Percentiles rank a stretch among this genome's conserved stretches.
These are phyloP conservation scores for Ogataea ramenticola DNA, from an alignment of 805 yeast genomes.

Conservation along the genomic window DNA sequence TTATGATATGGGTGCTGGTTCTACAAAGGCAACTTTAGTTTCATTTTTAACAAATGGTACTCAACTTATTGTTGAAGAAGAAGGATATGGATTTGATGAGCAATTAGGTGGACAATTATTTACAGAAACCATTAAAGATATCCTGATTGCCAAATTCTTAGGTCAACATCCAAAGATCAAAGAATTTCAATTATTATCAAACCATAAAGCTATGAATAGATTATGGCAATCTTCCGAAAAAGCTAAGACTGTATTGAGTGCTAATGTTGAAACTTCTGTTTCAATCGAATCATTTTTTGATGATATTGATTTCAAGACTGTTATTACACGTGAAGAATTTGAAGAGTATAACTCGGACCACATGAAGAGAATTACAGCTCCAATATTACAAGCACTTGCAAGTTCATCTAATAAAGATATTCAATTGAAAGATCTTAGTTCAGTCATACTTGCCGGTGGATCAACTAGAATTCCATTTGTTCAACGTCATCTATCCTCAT, in stretches of 20 bases:
- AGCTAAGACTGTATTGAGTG: conserved; percentile 80
- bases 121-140: conserved; percentile 55
- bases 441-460: conserved; percentile 85
- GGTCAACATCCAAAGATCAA: conserved; percentile 32
- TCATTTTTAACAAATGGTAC: conserved; percentile 42
- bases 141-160: conserved; percentile 55
- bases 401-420: conserved; percentile 19
- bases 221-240: conserved; percentile 82
- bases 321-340: conserved; percentile 72
- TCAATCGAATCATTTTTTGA: conserved; percentile 68
- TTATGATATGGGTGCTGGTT: conserved; percentile 91
- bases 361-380: conserved; percentile 39
- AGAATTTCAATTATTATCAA: conserved; percentile 31
- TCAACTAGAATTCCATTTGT: conserved; percentile 86
- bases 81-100: conserved; percentile 65
- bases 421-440: conserved; percentile 23
- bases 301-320: conserved; percentile 66
- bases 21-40: conserved; percentile 81
- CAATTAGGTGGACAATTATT: conserved; percentile 69
- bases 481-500: conserved; percentile 48
- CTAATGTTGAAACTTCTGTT: conserved; percentile 72
- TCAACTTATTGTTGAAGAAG: conserved; percentile 46
- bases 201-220: conserved; percentile 56
- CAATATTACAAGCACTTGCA: conserved; percentile 46
- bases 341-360: conserved; percentile 49